A percentile compares a stretch with the other conserved stretches of the same genome.
Conservation (phyloP, 371 early-diverging fungal species). For the Conidiobolus incongruus region DNA sequence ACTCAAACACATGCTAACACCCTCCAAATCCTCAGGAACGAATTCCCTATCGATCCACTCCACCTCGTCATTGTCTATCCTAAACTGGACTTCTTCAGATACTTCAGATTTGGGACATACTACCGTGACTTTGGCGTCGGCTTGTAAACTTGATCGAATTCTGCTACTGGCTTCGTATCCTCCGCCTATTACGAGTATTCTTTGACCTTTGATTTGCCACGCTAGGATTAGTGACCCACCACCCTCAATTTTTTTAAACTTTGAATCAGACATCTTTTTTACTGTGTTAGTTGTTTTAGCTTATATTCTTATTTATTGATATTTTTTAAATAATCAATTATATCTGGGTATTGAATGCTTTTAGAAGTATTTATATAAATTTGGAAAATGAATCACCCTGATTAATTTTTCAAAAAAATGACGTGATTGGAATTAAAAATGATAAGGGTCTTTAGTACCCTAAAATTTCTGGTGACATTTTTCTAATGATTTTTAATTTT, state of each 20-base stretch:
- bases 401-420: too few relatives aligned
- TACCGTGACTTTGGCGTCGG: slow-evolving; percentile 52
- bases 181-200: slow-evolving; percentile 65
- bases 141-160: slow-evolving; percentile 48
- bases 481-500: too few relatives aligned
- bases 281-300: too few relatives aligned
- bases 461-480: too few relatives aligned
- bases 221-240: slow-evolving; percentile 66
- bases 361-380: too few relatives aligned
- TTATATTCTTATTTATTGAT: too few relatives aligned
- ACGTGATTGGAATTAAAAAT: too few relatives aligned
- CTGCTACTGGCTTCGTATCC: slow-evolving; percentile 61
- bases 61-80: slow-evolving; percentile 31
- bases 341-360: too few relatives aligned
- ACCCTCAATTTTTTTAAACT: slow-evolving; percentile 8
- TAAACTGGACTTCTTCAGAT: slow-evolving; percentile 26
- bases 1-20: slow-evolving; percentile 49
- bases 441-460: too few relatives aligned
- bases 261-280: too few relatives aligned
- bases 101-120: slow-evolving; percentile 37
- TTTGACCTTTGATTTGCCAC: slow-evolving; percentile 37
- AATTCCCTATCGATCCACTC: slow-evolving; percentile 33
- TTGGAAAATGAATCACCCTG: too few relatives aligned
- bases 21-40: slow-evolving; percentile 21
- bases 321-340: too few relatives aligned